Evolutionary conservation across 2,329 filamentous ascomycete species (phyloP), one percentile per base, ranked within the genome.

Genomic region (Rutstroemia sp.): DNA sequence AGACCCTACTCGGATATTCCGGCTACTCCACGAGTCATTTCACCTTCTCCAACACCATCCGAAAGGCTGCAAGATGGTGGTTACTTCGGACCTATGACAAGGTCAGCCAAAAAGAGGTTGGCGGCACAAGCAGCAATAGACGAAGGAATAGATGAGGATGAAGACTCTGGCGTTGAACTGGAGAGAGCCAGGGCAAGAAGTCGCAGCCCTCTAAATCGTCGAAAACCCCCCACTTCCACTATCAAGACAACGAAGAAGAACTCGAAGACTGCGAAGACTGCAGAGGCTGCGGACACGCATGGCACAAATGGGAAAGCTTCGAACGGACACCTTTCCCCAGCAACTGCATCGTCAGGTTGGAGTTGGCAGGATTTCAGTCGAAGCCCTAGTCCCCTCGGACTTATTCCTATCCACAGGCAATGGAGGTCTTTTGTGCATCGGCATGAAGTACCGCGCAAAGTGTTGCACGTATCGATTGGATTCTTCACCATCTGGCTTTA

Each of bases 371-470:
- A 92, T 69, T 82, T 96, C 70, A 96, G 90, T 66, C 83, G 94
- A 61, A 95, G 90, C 64, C 94, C 94, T 2, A 95, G 89, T 65
- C 94, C 94, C 9, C 79, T 97, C 4, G 94, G 94, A 8, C 78
- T 97, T 49, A 99, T 99, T 59, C 94, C 94, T 2, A 92, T 99
- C 66, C 94, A 99, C 72, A 80, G 89, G 59, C 87, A 94, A 69
- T 99, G 94, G 82, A 83, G 90, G 65, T 87, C 81, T 27, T 91
- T 99, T 68, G 89, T 96, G 61, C 94, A 99, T 78, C 91, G 90
- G 67, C 92, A 99, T 73, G 94, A 99, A 74, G 92, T 99, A 53
- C 94, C 94, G 9, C 87, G 94, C 65, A 99, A 99, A 73, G 76
- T 85, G 42, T 79, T 99, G 39, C 94, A 99, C 71, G 89, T 97